Evolutionary conservation across 345 rosid species (phyloP).

Genomic region (Jatropha curcas): DNA sequence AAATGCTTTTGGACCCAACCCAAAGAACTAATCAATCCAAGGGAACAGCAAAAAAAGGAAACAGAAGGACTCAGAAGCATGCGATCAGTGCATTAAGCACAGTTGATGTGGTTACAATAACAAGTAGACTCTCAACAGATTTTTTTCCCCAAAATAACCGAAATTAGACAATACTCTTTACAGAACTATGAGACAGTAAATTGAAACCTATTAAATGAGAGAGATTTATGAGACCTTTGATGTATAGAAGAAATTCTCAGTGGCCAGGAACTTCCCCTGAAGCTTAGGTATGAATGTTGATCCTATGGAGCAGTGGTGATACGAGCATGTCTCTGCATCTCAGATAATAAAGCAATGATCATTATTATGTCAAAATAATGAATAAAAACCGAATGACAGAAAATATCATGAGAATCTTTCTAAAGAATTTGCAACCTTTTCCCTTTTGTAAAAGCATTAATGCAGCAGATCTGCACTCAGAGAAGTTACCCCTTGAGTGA

Average conservation of each 20-base stretch:
- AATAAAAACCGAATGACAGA: background rate
- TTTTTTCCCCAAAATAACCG: conserved; percentile 9
- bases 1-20: conserved; percentile 50
- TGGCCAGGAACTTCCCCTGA: conserved; percentile 78
- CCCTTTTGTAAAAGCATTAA: conserved; percentile 61
- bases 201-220: background rate
- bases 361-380: conserved; percentile 9
- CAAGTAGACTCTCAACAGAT: background rate
- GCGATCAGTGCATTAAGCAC: conserved; percentile 7
- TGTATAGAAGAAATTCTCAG: conserved; percentile 83
- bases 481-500: conserved; percentile 77
- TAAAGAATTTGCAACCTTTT: conserved; percentile 51
- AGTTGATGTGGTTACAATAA: background rate
- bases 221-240: conserved; percentile 53
- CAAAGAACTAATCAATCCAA: conserved; percentile 64
- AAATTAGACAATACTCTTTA: background rate
- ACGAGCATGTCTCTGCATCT: conserved; percentile 65
- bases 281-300: conserved; percentile 78
- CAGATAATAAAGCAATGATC: conserved; percentile 4
- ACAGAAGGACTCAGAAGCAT: conserved; percentile 8
- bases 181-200: background rate
- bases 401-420: background rate
- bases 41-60: conserved; percentile 8
- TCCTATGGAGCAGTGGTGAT: conserved; percentile 65
- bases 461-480: conserved; percentile 82